These are phyloP conservation scores for Globisporangium barbulae DNA, from an alignment of 352 stramenopile species.

Conservation along the genomic window DNA sequence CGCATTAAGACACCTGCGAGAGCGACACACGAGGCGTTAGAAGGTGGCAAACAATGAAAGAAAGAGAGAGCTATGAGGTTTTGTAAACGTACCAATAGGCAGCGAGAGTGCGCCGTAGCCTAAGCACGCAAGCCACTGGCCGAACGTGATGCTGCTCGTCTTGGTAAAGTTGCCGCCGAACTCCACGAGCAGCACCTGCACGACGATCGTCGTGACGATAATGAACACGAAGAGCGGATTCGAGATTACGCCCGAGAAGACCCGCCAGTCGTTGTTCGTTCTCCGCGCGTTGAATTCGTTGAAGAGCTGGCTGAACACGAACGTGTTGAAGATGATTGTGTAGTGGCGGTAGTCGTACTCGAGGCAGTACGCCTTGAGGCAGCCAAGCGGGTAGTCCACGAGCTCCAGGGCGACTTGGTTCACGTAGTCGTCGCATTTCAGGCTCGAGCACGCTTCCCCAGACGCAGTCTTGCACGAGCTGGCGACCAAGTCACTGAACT, in stretches of 20 bases:
- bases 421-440: slow-evolving; percentile 63
- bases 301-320: slow-evolving; percentile 96
- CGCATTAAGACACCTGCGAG: slow-evolving; percentile 63
- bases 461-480: slow-evolving; percentile 47
- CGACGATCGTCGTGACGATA: slow-evolving; percentile 87
- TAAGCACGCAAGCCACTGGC: slow-evolving; percentile 61
- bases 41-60: not conserved
- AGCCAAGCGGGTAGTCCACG: slow-evolving; percentile 44
- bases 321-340: slow-evolving; percentile 98
- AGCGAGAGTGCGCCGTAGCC: slow-evolving; percentile 58
- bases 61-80: not conserved
- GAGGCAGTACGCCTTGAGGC: slow-evolving; percentile 42
- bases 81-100: slow-evolving; percentile 50
- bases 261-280: slow-evolving; percentile 95
- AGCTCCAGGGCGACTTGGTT: slow-evolving; percentile 27
- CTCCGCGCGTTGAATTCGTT: slow-evolving; percentile 82
- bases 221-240: slow-evolving; percentile 95
- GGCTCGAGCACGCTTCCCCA: slow-evolving; percentile 40
- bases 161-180: slow-evolving; percentile 91
- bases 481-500: slow-evolving; percentile 32
- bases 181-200: slow-evolving; percentile 96
- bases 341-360: slow-evolving; percentile 91
- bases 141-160: slow-evolving; percentile 60
- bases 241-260: slow-evolving; percentile 89
- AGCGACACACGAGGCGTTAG: not conserved